Conservation (phyloP, 129 eudicot genomes). For the Pittosporum tobira region DNA sequence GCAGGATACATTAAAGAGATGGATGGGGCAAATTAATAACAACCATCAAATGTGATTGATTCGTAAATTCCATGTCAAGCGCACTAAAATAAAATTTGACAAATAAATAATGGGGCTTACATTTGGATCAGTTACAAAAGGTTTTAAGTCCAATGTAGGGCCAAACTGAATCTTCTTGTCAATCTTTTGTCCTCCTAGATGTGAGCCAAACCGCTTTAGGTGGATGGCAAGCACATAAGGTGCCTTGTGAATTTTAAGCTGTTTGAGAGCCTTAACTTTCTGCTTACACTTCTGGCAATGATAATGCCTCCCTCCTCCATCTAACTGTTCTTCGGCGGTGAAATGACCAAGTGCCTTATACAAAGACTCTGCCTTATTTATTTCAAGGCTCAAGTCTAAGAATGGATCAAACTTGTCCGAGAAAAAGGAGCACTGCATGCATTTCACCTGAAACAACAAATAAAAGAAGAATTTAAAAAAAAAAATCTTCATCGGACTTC, state of each 20-base stretch:
- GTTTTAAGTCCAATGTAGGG: slow-evolving; percentile 70
- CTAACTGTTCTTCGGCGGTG: slow-evolving; percentile 74
- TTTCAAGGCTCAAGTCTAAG: slow-evolving; percentile 89
- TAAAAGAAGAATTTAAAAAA: not conserved
- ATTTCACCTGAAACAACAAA: slow-evolving; percentile 60
- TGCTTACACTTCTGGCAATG: slow-evolving; percentile 86
- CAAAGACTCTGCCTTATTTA: slow-evolving; percentile 66
- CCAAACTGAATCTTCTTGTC: slow-evolving; percentile 59
- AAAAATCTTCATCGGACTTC: slow-evolving; percentile 25
- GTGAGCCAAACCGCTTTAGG: slow-evolving; percentile 85
- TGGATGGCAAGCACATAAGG: slow-evolving; percentile 80
- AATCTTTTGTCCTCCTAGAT: slow-evolving; percentile 69
- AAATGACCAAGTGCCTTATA: slow-evolving; percentile 67
- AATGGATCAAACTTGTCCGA: slow-evolving; percentile 92
- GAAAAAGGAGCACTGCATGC: slow-evolving; percentile 80
- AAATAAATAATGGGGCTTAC: slow-evolving; percentile 36
- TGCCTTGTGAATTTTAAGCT: slow-evolving; percentile 68
- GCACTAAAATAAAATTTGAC: no score
- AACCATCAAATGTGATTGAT: no score
- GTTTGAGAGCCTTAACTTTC: slow-evolving; percentile 87
- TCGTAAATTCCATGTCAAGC: no score
- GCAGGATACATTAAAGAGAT: slow-evolving; percentile 20
- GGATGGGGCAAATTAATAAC: no score
- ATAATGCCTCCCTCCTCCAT: slow-evolving; percentile 79
- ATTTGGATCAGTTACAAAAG: slow-evolving; percentile 70